Percentiles rank a stretch among this genome's conserved stretches.
phyloP scores from a whole-genome alignment of 306 rosid genomes.

The Luffa acutangula region DNA sequence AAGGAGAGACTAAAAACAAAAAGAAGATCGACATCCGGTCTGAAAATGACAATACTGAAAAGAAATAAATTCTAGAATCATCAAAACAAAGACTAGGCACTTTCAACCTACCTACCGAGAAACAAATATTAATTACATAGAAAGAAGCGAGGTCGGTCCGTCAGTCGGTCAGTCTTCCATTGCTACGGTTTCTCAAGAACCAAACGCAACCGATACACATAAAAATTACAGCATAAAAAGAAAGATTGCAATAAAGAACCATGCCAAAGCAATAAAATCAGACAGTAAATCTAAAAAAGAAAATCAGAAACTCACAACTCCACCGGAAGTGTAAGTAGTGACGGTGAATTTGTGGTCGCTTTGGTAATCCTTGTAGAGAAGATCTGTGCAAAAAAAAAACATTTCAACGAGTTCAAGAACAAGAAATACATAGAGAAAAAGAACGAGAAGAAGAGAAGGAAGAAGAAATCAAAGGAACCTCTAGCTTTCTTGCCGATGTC shows the following conservation, averaged over 20 bases:
- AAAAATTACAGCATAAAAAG: neutral
- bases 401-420: neutral
- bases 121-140: neutral
- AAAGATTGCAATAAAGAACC: neutral
- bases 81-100: neutral
- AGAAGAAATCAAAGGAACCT: slow-evolving; percentile 25
- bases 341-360: slow-evolving; percentile 85
- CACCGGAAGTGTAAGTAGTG: slow-evolving; percentile 58
- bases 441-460: neutral
- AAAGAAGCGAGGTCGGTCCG: neutral
- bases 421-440: neutral
- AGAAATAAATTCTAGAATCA: neutral
- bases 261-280: neutral
- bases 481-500: slow-evolving; percentile 90
- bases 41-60: neutral
- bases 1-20: neutral
- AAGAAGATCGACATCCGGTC: neutral
- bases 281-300: neutral
- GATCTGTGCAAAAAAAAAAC: slow-evolving; percentile 30
- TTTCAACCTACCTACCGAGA: neutral
- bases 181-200: slow-evolving; percentile 5
- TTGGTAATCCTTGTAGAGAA: slow-evolving; percentile 87
- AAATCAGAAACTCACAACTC: slow-evolving; percentile 45
- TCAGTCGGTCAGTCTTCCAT: neutral
- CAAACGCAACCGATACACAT: neutral